Evolutionary conservation across 805 yeast species (phyloP), one percentile per base, ranked within the genome.

Genomic region (Barnettozyma vustinii): DNA sequence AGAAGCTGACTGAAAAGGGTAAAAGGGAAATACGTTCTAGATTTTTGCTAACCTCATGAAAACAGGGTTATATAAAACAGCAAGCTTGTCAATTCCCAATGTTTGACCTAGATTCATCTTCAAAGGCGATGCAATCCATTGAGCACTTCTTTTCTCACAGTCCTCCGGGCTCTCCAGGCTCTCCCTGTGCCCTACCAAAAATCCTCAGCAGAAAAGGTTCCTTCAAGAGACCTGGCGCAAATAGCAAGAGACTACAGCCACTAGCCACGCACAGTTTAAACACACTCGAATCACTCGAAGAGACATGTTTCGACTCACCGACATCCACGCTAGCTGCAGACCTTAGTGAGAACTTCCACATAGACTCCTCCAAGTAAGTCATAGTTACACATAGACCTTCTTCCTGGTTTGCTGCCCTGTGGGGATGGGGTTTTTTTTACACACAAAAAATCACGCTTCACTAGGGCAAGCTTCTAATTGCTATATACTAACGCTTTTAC

Each of bases 291-390:
- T 33, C 40, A 6, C 25, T 40, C 25, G 33, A 26, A 15, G 36
- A 71, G 46, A 64, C 72, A 12, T 65, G 62, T 52, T 68, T 66
- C 41, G 75, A 71, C 48, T 65, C 73, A 1, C 76, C 78, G 9
- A 63, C 71, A 5, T 60, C 71, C 0, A 64, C 61, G 1, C 54
- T 70, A 23, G 70, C 71, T 5, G 72, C 69, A 26, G 72, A 69
- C 48, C 59, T 70, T 27, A 58, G 67, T 10, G 59, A 67, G 32
- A 69, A 70, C 55, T 68, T 69, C 53, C 73, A 68, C 51, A 66
- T 68, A 40, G 52, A 52, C 43, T 56, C 49, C 2, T 9, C 26
- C 7, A 35, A 37, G 60, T 58, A 40, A 47, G 61, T 57, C 8
- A 23, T 5, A 5, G 25, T 23, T 23, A 46, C 37, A 32, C 13